Evolutionary conservation across 2,329 filamentous ascomycete species (phyloP), one percentile per base, ranked within the genome.

Genomic region (Sporothrix pallida): DNA sequence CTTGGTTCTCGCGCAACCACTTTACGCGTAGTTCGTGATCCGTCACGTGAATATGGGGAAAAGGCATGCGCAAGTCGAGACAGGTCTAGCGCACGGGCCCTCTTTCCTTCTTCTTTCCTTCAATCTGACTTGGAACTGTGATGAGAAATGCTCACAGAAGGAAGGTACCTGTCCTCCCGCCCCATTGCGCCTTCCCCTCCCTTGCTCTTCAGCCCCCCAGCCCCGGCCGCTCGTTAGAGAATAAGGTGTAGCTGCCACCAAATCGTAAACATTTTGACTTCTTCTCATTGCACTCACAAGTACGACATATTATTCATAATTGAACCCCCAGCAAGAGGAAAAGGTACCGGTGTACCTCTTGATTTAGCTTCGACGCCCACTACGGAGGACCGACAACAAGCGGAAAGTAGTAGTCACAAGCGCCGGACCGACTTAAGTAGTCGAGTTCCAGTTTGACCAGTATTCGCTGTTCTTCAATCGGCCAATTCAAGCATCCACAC

Each of bases 161-260:
- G 20, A 54, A 54, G 52, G n/a, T 15, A 17, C n/a, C 50, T 54
- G 52, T 26, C 23, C 23, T 1, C 58, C 58, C 26, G 26, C 13
- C 13, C 26, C 26, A 26, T 56, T 56, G 42, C 44, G n/a, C 65
- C 8, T 69, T 42, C 67, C 67, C 48, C 48, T 44, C 46, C 6
- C 48, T 23, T 56, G 48, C 15, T 26, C 56, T 44, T 20, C 62
- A 48, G 62, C 62, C 42, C 62, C 62, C 13, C 62, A 48, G 62
- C 62, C 62, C 62, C 62, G n/a, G 54, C 69, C n/a, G 20, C 46
- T 44, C 70, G 56, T 63, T 72, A 72, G 70, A 46, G 58, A 44
- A 63, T 65, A 62, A 48, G 58, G 42, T 44, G 9, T 17, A 7
- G 50, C 10, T 17, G 58, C 44, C 44, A 46, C 58, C 58, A 72